A percentile compares a stretch with the other conserved stretches of the same genome.
These are phyloP conservation scores for Paramecium tetraurelia DNA, from an alignment of 73 alveolate genomes.

Conservation along the genomic window DNA sequence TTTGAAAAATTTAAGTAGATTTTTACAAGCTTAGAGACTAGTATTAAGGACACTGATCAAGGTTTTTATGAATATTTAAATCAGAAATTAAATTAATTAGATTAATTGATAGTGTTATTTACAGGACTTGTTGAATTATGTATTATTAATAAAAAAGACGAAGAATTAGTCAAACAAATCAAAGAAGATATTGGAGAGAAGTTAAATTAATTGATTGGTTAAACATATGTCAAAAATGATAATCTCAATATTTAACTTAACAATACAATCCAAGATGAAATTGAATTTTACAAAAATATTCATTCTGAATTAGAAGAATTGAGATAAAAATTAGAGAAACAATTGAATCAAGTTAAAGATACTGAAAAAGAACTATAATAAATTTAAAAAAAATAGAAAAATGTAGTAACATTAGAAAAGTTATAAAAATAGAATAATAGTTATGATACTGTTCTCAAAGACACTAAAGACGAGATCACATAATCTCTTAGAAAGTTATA, in stretches of 20 bases:
- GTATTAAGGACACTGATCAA: neutral
- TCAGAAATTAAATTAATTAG: neutral
- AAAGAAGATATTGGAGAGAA: neutral
- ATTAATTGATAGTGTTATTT: neutral
- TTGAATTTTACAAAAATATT: neutral
- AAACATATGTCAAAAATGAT: neutral
- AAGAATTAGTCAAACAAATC: neutral
- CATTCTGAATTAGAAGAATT: neutral
- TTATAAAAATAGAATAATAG: neutral
- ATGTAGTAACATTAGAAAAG: neutral
- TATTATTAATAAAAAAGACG: neutral
- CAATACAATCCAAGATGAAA: neutral
- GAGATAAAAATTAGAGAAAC: neutral
- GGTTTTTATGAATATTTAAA: neutral
- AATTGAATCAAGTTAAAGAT: neutral
- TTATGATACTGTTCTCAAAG: neutral
- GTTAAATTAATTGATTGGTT: neutral
- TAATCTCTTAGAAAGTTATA: neutral
- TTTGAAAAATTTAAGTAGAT: neutral
- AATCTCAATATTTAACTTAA: neutral
- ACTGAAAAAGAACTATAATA: neutral
- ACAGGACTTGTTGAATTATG: neutral
- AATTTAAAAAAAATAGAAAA: neutral
- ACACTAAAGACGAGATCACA: neutral
- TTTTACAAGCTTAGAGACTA: neutral